Conservation (phyloP, 2,329 filamentous ascomycete genomes). For the Berkeleyomyces basicola region DNA sequence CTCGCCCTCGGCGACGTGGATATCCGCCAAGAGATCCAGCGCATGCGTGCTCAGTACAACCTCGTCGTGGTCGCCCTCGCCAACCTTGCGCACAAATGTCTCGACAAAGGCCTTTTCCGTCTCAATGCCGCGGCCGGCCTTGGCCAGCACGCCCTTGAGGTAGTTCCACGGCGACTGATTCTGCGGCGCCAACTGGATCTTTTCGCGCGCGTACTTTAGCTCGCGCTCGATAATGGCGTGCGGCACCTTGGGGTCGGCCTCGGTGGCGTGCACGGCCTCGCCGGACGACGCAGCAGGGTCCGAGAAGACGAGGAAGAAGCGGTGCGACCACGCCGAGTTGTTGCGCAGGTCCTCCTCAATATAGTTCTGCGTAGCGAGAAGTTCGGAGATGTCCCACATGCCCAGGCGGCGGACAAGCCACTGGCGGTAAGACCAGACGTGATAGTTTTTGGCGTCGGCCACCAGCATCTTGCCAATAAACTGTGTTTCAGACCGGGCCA, state of each 20-base stretch:
- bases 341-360: slow-evolving; percentile 74
- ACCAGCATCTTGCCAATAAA: slow-evolving; percentile 72
- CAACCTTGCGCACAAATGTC: slow-evolving; percentile 33
- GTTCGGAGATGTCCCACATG: slow-evolving; percentile 54
- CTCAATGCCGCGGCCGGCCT: slow-evolving; percentile 38
- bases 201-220: slow-evolving; percentile 53
- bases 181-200: slow-evolving; percentile 68
- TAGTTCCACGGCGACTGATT: slow-evolving; percentile 95
- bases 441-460: slow-evolving; percentile 90
- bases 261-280: slow-evolving; percentile 29
- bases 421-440: slow-evolving; percentile 93
- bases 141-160: slow-evolving; percentile 56
- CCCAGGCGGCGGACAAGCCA: slow-evolving; percentile 48
- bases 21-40: slow-evolving; percentile 56
- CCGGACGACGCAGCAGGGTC: slow-evolving; percentile 35
- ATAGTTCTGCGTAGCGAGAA: slow-evolving; percentile 53
- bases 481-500: slow-evolving; percentile 49
- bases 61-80: slow-evolving; percentile 28
- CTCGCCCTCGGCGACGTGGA: slow-evolving; percentile 40
- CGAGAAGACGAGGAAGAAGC: slow-evolving; percentile 80
- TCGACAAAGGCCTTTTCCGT: slow-evolving; percentile 32
- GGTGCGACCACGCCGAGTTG: slow-evolving; percentile 95
- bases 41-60: slow-evolving; percentile 46
- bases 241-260: slow-evolving; percentile 40
- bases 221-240: slow-evolving; percentile 54